Evolutionary conservation across 2,329 filamentous ascomycete species (phyloP), one percentile per base, ranked within the genome.

Genomic region (Aquanectria penicillioides): DNA sequence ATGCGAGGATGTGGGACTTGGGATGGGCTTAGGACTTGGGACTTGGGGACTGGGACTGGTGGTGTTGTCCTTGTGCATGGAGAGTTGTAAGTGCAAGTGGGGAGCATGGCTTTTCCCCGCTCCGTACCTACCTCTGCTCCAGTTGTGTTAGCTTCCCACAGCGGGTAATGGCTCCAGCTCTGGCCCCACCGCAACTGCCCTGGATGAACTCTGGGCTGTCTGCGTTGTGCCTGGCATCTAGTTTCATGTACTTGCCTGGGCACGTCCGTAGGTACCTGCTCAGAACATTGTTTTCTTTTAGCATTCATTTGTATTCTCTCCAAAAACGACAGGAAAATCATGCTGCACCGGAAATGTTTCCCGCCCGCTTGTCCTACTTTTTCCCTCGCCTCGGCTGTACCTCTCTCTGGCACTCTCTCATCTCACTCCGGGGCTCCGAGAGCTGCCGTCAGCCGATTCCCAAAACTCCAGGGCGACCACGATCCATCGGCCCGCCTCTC

Each of bases 401-500:
- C n/a, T n/a, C n/a, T n/a, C n/a, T 66, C 55, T 59, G 41, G 59
- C 55, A 51, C 29, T 49, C 58, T 57, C 29, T 51, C 25, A 25
- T 34, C 41, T 43, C 36, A 38, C 48, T 50, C 57, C 60, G 46
- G 28, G 44, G 38, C 50, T 63, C 51, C 59, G 38, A 51, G 53
- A 52, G 13, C 34, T 34, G 7, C 58, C 52, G 67, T 69, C 61
- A 69, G 65, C 66, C 63, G 62, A 68, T 67, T 62, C 56, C 59
- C 60, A 58, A 50, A 59, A 61, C 53, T 64, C 25, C 36, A n/a
- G 57, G 63, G 55, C 63, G 61, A 51, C 59, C 55, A 40, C 63
- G 62, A 67, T 62, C 66, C 69, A 68, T 69, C 74, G 74, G 74
- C 70, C 74, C 74, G 74, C 68, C 69, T 73, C 62, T 71, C 74